Base-by-base conservation (phyloP, 2,329 filamentous ascomycete species). In the Talaromyces sp. region DNA sequence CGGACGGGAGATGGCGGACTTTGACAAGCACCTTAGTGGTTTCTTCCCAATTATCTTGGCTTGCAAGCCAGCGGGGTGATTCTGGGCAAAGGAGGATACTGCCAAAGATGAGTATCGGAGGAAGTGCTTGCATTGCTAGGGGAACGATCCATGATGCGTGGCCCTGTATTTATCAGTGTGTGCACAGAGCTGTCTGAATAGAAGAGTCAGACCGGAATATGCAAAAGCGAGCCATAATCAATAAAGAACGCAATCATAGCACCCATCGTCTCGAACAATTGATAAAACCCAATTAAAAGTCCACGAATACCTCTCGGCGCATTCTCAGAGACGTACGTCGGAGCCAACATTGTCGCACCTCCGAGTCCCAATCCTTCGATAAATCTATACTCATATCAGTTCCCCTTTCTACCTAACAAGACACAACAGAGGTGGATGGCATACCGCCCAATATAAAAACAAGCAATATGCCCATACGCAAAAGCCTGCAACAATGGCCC, bases 41-140 rank as follows among this genome's bases (percentile, higher is more conserved):
- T 31, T 86, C 78, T 48, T 89, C 86, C 86, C 87, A 88, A 67
- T 87, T 83, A 69, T 89, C 85, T 68, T 84, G 81, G 67, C 86
- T 85, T 22, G 87, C 88, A 37, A 88, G 83, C 83, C 85, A 90
- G 67, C 88, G 82, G 13, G 88, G 87, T 8, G 85, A 87, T 69
- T 89, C 87, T 3, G 70, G 84, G 82, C 70, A 86, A 86, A 60
- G 86, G 8, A 56, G 10, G 33, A 56, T 56, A 19, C 52, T 56
- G n/a, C 52, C 31, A 19, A 56, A 56, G 4, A 56, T 56, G 0
- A 75, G 2, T 83, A 71, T 79, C 90, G 87, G 68, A 0, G 88
- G 88, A 3, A 90, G 75, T 61, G 82, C 82, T 72, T 90, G 88
- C 39, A 89, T 78, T 4, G 84, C 82, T 3, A 90, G 79, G 0